phyloP scores from a whole-genome alignment of 2,329 filamentous ascomycete species.

The Septoria linicola region DNA sequence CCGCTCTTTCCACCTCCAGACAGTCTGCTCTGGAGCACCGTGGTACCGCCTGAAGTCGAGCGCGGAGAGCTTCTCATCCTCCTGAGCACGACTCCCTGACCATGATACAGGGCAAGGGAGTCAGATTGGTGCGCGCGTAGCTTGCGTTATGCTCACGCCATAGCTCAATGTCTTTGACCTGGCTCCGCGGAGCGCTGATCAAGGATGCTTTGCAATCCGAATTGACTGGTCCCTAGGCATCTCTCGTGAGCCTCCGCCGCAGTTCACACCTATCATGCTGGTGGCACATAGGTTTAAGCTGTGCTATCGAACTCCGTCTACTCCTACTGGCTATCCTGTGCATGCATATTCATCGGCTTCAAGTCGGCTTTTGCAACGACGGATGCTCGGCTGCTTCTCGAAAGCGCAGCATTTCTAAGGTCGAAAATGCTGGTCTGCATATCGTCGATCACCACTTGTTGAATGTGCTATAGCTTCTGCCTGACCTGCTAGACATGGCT shows the following conservation, averaged over 20 bases:
- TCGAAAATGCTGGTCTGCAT: slow-evolving; percentile 2
- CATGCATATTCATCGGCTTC: neutral
- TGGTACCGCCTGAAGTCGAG: neutral
- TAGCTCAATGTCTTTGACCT: slow-evolving; percentile 5
- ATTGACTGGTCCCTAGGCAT: neutral
- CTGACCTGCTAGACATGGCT: slow-evolving; percentile 3
- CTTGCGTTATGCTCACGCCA: slow-evolving; percentile 24
- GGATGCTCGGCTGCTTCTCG: neutral
- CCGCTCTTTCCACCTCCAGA: slow-evolving; percentile 2
- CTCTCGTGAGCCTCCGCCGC: slow-evolving; percentile 1
- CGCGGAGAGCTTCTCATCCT: slow-evolving; percentile 14
- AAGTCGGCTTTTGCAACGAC: neutral
- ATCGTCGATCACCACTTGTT: slow-evolving; percentile 8
- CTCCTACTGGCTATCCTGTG: neutral
- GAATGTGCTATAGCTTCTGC: slow-evolving; percentile 3
- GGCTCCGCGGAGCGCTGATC: slow-evolving; percentile 12
- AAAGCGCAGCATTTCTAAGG: neutral
- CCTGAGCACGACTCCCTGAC: neutral
- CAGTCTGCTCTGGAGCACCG: slow-evolving; percentile 5
- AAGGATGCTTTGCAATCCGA: neutral
- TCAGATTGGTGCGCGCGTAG: slow-evolving; percentile 3
- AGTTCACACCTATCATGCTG: neutral
- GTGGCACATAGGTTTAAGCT: neutral
- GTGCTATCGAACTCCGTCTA: neutral
- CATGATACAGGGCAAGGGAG: neutral